A percentile compares a stretch with the other conserved stretches of the same genome.
Evolutionary conservation across 2,329 filamentous ascomycete species (phyloP).

Genomic region (Neofusicoccum cordaticola): DNA sequence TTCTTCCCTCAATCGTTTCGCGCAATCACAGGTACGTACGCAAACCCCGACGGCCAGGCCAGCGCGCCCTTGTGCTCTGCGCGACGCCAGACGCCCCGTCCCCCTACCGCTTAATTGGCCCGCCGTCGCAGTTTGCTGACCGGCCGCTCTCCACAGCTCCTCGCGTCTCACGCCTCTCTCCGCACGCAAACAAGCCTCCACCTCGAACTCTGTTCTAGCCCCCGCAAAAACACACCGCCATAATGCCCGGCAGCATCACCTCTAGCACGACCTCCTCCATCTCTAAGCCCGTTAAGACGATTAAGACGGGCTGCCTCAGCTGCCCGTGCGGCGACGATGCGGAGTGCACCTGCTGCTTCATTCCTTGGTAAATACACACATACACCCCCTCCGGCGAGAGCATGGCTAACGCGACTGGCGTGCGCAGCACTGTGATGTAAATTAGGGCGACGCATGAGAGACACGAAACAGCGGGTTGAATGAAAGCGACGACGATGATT

Average conservation of each 20-base stretch:
- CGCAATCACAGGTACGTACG: too few species aligned
- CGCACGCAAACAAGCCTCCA: too few species aligned
- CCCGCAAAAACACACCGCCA: neutral
- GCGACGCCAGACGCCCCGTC: too few species aligned
- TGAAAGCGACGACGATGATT: too few species aligned
- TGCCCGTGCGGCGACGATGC: slow-evolving; percentile 17
- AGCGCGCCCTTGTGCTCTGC: too few species aligned
- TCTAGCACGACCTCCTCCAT: slow-evolving; percentile 1
- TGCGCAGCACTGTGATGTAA: slow-evolving; percentile 3
- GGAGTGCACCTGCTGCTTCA: slow-evolving; percentile 18
- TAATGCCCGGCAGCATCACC: slow-evolving; percentile 1
- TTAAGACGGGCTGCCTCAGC: slow-evolving; percentile 18
- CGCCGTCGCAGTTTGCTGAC: too few species aligned
- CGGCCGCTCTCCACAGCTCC: too few species aligned
- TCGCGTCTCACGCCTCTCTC: too few species aligned
- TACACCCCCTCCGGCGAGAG: neutral
- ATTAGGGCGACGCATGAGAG: neutral
- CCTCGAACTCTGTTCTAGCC: too few species aligned
- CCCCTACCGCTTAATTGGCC: too few species aligned
- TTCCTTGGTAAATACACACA: slow-evolving; percentile 19
- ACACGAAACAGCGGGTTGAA: neutral
- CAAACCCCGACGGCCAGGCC: too few species aligned
- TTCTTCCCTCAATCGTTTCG: too few species aligned
- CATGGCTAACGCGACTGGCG: neutral
- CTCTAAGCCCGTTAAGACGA: slow-evolving; percentile 16